Conservation (phyloP, 768 basidiomycete species). For the Suillus clintonianus region DNA sequence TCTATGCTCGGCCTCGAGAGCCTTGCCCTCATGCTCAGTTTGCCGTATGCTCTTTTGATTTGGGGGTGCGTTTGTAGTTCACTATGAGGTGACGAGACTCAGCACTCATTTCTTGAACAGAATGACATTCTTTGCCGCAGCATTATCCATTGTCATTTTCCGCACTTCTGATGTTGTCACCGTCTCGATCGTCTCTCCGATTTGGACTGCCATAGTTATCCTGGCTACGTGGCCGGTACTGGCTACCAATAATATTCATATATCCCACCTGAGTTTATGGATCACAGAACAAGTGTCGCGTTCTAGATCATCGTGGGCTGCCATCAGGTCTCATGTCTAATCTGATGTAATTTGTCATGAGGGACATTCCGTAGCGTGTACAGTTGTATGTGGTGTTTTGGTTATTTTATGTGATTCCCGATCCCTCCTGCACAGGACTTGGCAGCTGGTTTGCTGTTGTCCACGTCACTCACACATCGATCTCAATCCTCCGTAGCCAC, state of each 20-base stretch:
- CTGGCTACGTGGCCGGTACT: neutral
- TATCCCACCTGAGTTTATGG: neutral
- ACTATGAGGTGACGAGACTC: neutral
- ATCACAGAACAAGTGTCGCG: neutral
- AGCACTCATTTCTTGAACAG: neutral
- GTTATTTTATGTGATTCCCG: neutral
- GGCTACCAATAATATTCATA: neutral
- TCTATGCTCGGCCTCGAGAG: slow-evolving; percentile 17
- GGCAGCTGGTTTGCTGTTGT: too few relatives aligned
- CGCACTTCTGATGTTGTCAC: neutral
- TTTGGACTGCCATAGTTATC: neutral
- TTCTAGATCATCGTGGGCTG: neutral
- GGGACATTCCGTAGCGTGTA: neutral
- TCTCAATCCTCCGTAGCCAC: neutral
- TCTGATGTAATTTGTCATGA: neutral
- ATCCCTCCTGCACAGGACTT: too few relatives aligned
- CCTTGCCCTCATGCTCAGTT: slow-evolving; percentile 32
- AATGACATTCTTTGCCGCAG: slow-evolving; percentile 7
- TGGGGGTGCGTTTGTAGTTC: slow-evolving; percentile 15
- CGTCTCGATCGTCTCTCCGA: neutral
- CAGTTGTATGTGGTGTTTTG: neutral
- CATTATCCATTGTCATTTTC: slow-evolving; percentile 1
- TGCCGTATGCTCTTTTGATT: slow-evolving; percentile 34
- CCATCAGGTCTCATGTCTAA: neutral
- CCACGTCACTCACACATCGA: neutral